Evolutionary conservation across 2,329 filamentous ascomycete species (phyloP).

Genomic region (Dissoconium aciculare): DNA sequence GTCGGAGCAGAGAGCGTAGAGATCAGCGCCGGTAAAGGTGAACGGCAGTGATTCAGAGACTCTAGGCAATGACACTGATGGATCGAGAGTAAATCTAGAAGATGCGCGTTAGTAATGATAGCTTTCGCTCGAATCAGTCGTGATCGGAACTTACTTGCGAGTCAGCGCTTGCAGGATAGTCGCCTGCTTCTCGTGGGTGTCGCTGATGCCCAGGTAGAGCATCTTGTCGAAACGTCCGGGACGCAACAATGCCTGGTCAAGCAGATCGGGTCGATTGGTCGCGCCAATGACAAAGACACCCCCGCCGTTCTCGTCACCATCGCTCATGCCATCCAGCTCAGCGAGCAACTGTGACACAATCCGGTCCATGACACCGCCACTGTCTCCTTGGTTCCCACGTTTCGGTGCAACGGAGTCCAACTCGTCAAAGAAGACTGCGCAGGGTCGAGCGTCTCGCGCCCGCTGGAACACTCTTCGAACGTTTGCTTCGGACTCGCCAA

Average conservation of each 20-base stretch:
- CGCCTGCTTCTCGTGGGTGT: constrained; percentile 91
- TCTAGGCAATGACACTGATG: constrained; percentile 56
- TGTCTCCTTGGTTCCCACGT: constrained; percentile 91
- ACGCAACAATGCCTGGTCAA: constrained; percentile 77
- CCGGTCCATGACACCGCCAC: constrained; percentile 93
- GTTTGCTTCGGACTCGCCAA: constrained; percentile 85
- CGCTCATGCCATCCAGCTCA: constrained; percentile 94
- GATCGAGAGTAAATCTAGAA: constrained; percentile 65
- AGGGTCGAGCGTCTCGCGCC: constrained; percentile 70
- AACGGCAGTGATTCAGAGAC: constrained; percentile 72
- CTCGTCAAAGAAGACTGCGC: constrained; percentile 88
- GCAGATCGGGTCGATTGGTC: constrained; percentile 82
- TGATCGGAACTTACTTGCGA: constrained; percentile 55
- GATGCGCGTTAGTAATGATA: constrained; percentile 3
- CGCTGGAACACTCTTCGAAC: constrained; percentile 79
- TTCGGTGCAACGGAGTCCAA: constrained; percentile 89
- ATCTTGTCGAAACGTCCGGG: constrained; percentile 96
- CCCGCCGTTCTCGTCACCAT: constrained; percentile 63
- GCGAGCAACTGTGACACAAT: constrained; percentile 91
- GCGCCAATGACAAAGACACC: constrained; percentile 95
- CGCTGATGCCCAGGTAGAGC: constrained; percentile 90
- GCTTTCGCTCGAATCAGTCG: neutral
- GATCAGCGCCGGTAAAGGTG: constrained; percentile 92
- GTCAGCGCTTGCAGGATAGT: constrained; percentile 90
- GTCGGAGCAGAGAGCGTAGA: constrained; percentile 93